Base-by-base conservation (phyloP, 352 stramenopile species). In the Phytophthora parvispora region DNA sequence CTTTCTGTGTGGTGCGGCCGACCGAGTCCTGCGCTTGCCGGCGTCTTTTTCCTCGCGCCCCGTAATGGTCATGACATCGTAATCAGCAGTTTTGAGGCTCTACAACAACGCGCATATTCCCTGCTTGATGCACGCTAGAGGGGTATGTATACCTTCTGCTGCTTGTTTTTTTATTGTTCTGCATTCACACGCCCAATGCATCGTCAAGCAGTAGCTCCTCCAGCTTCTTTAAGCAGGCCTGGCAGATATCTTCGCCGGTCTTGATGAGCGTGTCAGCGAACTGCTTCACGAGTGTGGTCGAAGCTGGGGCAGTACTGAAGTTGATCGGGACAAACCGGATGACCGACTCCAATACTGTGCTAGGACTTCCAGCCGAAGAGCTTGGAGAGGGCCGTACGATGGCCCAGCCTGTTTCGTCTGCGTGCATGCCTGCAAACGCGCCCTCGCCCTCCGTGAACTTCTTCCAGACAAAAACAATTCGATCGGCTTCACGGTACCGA, bases 351-450 rank as follows among this genome's bases (percentile, higher is more conserved):
- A 78, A 7, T 8, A 64, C n/a, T 7, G 66, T 65, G 1, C 60
- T 38, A 13, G 42, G 24, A 43, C 32, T 56, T 15, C 53, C 58
- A 1, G 55, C 25, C 16, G 16, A 28, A 31, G 13, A 52, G 40
- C 34, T 60, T 9, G 36, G 18, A 16, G 69, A 75, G 16, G 73
- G 60, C 0, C 66, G 69, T 0, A 81, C 15, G 16, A 81, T 60
- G 29, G 66, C 69, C 84, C 84, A 92, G 4, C 81, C 81, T 3
- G 79, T 92, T 54, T 90, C 80, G 27, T 90, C 80, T 28, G 74
- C 78, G 57, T 83, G 78, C 71, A 90, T 80, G 1, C 72, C 75
- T 55, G 67, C 77, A 52, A 73, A 77, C 10, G 28, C 25, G 3
- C 76, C 63, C 47, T 78, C 74, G 10, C 80, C 77, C 36, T 89